These are phyloP conservation scores for Candida awuae DNA, from an alignment of 805 yeast genomes.

Conservation along the genomic window DNA sequence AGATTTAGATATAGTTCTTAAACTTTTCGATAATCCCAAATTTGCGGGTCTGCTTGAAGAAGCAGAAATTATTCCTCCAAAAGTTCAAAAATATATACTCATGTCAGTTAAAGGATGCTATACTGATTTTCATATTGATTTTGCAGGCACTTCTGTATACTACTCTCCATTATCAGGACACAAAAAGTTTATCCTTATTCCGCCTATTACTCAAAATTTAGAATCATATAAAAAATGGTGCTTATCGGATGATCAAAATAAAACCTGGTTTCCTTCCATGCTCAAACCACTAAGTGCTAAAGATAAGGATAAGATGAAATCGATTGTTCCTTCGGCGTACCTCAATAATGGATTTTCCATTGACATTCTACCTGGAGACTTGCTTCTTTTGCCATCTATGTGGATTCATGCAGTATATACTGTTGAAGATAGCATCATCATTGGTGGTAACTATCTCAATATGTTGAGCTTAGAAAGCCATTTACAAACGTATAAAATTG, in stretches of 20 bases:
- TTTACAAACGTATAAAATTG: slow-evolving; percentile 52
- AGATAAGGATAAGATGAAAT: slow-evolving; percentile 7
- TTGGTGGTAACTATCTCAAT: slow-evolving; percentile 85
- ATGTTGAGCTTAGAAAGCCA: slow-evolving; percentile 55
- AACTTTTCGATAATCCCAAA: slow-evolving; percentile 42
- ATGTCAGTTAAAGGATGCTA: slow-evolving; percentile 78
- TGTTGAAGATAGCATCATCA: slow-evolving; percentile 68
- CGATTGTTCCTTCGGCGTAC: slow-evolving; percentile 19
- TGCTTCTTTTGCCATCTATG: slow-evolving; percentile 79
- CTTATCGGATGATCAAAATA: slow-evolving; percentile 49
- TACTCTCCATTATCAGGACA: slow-evolving; percentile 73
- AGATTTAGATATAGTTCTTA: slow-evolving; percentile 59
- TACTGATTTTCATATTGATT: slow-evolving; percentile 88
- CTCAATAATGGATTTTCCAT: slow-evolving; percentile 31
- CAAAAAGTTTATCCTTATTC: slow-evolving; percentile 69
- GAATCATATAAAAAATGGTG: slow-evolving; percentile 67
- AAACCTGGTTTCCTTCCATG: slow-evolving; percentile 56
- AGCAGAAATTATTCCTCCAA: slow-evolving; percentile 33
- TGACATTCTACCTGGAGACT: slow-evolving; percentile 49
- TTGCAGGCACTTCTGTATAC: slow-evolving; percentile 88
- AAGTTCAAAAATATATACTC: slow-evolving; percentile 68
- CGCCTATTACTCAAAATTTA: slow-evolving; percentile 64
- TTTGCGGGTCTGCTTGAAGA: not conserved
- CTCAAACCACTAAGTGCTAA: slow-evolving; percentile 17
- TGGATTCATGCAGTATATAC: slow-evolving; percentile 92